Evolutionary conservation across 106 monocot species (phyloP), one percentile per base, ranked within the genome.

Genomic region (Triglochin maritima): DNA sequence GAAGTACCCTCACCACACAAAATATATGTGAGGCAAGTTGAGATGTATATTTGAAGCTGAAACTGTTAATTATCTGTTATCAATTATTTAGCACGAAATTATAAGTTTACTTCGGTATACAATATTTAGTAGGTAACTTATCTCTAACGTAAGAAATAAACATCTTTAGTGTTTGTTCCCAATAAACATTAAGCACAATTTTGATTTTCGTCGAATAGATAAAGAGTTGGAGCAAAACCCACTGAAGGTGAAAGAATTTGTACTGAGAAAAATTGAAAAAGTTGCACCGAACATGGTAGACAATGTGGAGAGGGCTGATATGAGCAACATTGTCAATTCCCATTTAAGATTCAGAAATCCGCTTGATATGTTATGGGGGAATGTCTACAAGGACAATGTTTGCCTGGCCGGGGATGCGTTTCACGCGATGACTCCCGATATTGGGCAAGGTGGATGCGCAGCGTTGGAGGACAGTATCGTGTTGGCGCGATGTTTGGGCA

Each of bases 381-480:
- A 75, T 5, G 75, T 83, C 41, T 72, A 58, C 70, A 79, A 76
- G 45, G 78, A 68, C 17, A 75, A 77, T 65, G 85, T 87, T 2
- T 85, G 82, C 41, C 72, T 88, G 12, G 81, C 81, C 9, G 92
- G 92, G 0, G 92, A 93, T 47, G 92, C 92, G 1, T 71, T 93
- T 56, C 92, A 93, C 62, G 83, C 87, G 5, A 92, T 87, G 92
- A 92, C 92, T 3, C 88, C 87, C 2, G 92, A 92, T 14, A 12
- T 92, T 2, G 92, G 83, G 1, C 88, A 93, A 45, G 92, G 92
- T 3, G 92, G 81, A 17, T 93, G 92, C 81, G 63, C 80, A 0
- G 85, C 92, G 5, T 62, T 93, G 42, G 92, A 93, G 57, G 92
- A 93, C 62, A 80, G 72, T 5, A 74, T 93, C 12, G 75, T 84